Evolutionary conservation across 225 moss, liverwort and hornwort genomes (phyloP).

Genomic region (Pseudisothecium myosuroides): DNA sequence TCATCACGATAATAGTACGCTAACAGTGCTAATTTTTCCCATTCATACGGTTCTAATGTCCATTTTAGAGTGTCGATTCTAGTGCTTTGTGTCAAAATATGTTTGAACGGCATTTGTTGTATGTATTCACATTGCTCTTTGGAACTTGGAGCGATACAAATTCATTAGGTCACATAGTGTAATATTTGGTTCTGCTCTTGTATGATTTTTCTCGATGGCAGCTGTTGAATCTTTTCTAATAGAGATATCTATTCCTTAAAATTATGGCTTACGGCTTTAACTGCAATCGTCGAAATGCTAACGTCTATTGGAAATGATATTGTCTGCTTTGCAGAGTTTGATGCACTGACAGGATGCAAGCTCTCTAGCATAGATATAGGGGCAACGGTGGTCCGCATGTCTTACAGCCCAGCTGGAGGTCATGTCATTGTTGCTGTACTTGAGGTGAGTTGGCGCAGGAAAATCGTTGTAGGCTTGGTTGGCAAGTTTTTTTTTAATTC

Average conservation of each 20-base stretch:
- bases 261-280: neutral
- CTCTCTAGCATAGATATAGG: slow-evolving; percentile 99
- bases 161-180: neutral
- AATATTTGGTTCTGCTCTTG: neutral
- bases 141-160: neutral
- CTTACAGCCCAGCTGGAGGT: slow-evolving; percentile 95
- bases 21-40: neutral
- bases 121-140: neutral
- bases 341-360: slow-evolving; percentile 96
- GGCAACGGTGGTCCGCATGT: slow-evolving; percentile 84
- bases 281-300: neutral
- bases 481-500: neutral
- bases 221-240: neutral
- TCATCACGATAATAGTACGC: neutral
- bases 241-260: neutral
- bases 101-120: neutral
- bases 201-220: neutral
- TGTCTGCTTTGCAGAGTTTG: slow-evolving; percentile 69
- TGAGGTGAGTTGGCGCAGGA: slow-evolving; percentile 48
- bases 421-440: slow-evolving; percentile 91
- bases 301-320: neutral
- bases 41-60: neutral
- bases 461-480: neutral
- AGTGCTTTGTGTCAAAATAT: neutral
- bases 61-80: neutral